phyloP scores from a whole-genome alignment of 495 filamentous ascomycete species.

The Penicillium paradoxum region DNA sequence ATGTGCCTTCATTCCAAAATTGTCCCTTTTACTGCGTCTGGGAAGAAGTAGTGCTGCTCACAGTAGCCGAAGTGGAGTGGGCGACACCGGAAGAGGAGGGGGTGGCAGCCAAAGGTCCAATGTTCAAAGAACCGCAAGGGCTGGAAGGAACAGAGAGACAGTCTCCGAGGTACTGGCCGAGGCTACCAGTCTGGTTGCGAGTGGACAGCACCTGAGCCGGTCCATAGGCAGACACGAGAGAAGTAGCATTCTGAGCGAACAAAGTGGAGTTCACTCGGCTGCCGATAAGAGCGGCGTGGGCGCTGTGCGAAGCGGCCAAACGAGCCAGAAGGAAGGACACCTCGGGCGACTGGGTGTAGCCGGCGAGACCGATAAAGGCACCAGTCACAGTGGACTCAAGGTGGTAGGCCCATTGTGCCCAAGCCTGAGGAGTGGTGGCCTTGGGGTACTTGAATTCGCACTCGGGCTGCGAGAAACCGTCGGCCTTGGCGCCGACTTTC shows the following conservation, averaged over 20 bases:
- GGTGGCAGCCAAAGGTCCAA: slow-evolving; percentile 22
- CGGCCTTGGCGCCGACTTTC: slow-evolving; percentile 12
- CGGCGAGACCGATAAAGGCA: slow-evolving; percentile 28
- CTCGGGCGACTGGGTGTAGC: slow-evolving; percentile 31
- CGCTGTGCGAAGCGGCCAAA: slow-evolving; percentile 28
- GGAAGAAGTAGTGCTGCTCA: neutral
- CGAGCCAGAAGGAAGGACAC: slow-evolving; percentile 32
- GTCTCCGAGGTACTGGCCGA: slow-evolving; percentile 24
- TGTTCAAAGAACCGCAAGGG: slow-evolving; percentile 22
- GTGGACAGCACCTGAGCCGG: slow-evolving; percentile 22
- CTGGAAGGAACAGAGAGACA: slow-evolving; percentile 23
- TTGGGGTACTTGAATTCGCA: slow-evolving; percentile 25
- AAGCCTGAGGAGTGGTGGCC: slow-evolving; percentile 14
- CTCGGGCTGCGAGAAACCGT: slow-evolving; percentile 17
- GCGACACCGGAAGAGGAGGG: slow-evolving; percentile 13
- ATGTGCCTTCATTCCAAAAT: neutral
- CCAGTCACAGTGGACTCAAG: slow-evolving; percentile 25
- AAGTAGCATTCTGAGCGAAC: slow-evolving; percentile 24
- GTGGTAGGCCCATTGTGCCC: slow-evolving; percentile 17
- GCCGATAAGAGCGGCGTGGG: slow-evolving; percentile 23
- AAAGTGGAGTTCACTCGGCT: slow-evolving; percentile 17
- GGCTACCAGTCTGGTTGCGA: slow-evolving; percentile 22
- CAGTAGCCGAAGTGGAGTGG: slow-evolving; percentile 1
- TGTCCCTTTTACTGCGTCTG: neutral
- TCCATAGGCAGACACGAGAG: slow-evolving; percentile 23